A percentile compares a stretch with the other conserved stretches of the same genome.
Conservation (phyloP, 139 green algal species). For the Chloropicon primus region DNA sequence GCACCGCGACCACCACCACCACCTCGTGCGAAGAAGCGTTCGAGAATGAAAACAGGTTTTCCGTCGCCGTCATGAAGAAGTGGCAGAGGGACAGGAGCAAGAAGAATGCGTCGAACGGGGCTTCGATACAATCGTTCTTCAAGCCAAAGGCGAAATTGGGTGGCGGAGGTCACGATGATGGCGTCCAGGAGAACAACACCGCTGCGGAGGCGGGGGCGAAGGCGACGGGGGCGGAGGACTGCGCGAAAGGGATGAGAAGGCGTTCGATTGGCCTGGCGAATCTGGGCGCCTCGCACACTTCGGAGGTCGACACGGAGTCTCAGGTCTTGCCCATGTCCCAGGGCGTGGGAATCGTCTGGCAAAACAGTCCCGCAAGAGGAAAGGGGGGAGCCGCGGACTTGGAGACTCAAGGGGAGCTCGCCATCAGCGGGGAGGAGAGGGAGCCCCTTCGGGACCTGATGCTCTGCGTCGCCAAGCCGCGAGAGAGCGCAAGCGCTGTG, state of each 20-base stretch:
- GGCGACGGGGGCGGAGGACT: too few relatives aligned
- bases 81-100: neutral
- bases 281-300: neutral
- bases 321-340: neutral
- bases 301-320: neutral
- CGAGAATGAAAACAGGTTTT: too few relatives aligned
- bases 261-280: neutral
- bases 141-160: neutral
- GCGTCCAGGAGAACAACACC: too few relatives aligned
- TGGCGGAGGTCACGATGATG: too few relatives aligned
- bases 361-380: neutral
- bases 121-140: neutral
- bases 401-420: neutral
- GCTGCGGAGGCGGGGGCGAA: too few relatives aligned
- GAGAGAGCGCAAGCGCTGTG: neutral
- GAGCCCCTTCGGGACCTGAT: neutral
- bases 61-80: neutral
- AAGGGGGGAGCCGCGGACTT: neutral
- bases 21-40: too few relatives aligned
- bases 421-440: neutral
- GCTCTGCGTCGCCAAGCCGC: neutral
- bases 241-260: too few relatives aligned
- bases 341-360: neutral
- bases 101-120: neutral
- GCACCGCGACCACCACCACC: too few relatives aligned